Evolutionary conservation across 2,329 filamentous ascomycete species (phyloP).

Genomic region (Niveomyces coronatus): DNA sequence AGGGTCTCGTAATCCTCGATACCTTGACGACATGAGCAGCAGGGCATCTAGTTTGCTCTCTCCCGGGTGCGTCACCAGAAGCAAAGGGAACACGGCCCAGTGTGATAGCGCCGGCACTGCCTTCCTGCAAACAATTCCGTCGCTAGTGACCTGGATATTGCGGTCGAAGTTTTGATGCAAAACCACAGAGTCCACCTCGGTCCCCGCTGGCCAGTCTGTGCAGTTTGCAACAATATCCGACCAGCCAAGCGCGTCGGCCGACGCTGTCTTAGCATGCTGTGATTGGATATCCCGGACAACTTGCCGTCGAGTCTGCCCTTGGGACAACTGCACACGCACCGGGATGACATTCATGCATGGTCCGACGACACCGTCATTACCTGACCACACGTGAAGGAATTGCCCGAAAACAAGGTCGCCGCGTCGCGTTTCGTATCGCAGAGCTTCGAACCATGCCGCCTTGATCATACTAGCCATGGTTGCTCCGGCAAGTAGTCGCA

Average conservation of each 20-base stretch:
- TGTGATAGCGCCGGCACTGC: neutral
- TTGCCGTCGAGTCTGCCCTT: neutral
- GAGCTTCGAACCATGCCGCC: neutral
- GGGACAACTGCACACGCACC: neutral
- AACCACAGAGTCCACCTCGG: constrained; percentile 2
- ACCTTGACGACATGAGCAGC: constrained; percentile 4
- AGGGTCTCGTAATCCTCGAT: constrained; percentile 1
- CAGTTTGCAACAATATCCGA: neutral
- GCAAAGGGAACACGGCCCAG: constrained; percentile 2
- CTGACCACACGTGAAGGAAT: constrained; percentile 4
- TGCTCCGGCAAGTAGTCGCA: neutral
- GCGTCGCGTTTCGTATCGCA: neutral
- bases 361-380: constrained; percentile 1
- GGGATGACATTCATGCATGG: constrained; percentile 5
- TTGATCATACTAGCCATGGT: constrained; percentile 4
- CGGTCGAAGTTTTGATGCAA: constrained; percentile 6
- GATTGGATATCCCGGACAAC: neutral
- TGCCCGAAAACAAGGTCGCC: constrained; percentile 1
- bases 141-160: neutral
- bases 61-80: constrained; percentile 2
- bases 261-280: constrained; percentile 2
- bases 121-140: neutral
- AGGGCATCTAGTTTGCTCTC: constrained; percentile 1
- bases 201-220: constrained; percentile 2
- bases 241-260: constrained; percentile 1